A percentile compares a stretch with the other conserved stretches of the same genome.
phyloP scores from a whole-genome alignment of 129 eudicot species.

The Flaveria robusta region DNA sequence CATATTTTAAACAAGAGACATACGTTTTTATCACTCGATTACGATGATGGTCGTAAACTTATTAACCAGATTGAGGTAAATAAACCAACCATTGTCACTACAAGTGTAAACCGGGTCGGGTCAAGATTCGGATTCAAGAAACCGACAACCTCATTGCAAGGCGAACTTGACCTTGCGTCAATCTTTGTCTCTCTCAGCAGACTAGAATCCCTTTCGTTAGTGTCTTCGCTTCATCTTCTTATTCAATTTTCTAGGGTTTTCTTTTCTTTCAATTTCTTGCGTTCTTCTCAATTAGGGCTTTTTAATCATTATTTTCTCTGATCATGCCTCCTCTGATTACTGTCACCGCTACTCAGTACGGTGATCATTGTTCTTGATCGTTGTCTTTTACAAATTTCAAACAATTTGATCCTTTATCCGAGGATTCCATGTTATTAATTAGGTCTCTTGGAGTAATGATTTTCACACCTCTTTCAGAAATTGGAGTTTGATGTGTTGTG shows the following conservation, averaged over 20 bases:
- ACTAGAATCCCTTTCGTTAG: neutral
- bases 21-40: too few relatives aligned
- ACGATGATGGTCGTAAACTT: too few relatives aligned
- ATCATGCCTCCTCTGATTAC: neutral
- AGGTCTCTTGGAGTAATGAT: too few relatives aligned
- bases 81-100: too few relatives aligned
- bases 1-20: too few relatives aligned
- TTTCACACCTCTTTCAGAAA: too few relatives aligned
- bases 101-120: neutral
- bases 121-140: neutral
- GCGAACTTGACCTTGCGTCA: conserved; percentile 12
- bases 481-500: neutral
- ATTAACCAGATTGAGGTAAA: too few relatives aligned
- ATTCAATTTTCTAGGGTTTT: neutral
- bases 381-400: too few relatives aligned
- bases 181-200: neutral
- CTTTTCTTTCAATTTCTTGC: neutral
- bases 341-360: too few relatives aligned
- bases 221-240: neutral
- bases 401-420: too few relatives aligned
- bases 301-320: neutral
- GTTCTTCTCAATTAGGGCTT: neutral
- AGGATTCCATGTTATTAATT: too few relatives aligned
- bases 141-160: neutral
- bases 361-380: too few relatives aligned